A percentile compares a stretch with the other conserved stretches of the same genome.
Evolutionary conservation across 1,284 basidiomycete genomes (phyloP).

Genomic region (Trichosporon ovoides): DNA sequence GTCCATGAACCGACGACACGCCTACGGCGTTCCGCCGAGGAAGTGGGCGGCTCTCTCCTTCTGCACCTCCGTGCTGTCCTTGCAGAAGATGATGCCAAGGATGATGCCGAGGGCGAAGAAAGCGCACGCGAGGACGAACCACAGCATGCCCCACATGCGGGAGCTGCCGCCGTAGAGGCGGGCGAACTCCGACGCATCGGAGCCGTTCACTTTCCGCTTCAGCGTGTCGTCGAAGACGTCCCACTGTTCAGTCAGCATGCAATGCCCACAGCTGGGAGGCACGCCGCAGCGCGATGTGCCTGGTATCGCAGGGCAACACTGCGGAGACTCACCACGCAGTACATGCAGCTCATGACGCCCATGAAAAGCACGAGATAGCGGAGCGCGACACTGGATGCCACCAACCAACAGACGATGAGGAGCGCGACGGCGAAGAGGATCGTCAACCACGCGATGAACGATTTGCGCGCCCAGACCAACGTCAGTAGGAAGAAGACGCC

Average conservation of each 20-base stretch:
- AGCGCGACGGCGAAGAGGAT: constrained; percentile 43
- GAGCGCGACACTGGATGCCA: constrained; percentile 58
- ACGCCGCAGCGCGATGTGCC: constrained; percentile 27
- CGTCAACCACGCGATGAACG: constrained; percentile 57
- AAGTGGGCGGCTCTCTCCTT: constrained; percentile 34
- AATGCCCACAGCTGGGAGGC: too few relatives aligned
- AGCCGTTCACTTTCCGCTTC: constrained; percentile 80
- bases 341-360: constrained; percentile 88
- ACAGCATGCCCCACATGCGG: constrained; percentile 62
- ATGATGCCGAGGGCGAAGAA: constrained; percentile 80
- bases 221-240: constrained; percentile 89
- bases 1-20: too few relatives aligned
- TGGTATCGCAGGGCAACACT: not conserved
- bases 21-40: constrained; percentile 31
- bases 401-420: constrained; percentile 70
- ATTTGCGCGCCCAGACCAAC: constrained; percentile 75
- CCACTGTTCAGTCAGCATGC: too few relatives aligned
- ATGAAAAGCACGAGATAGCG: constrained; percentile 75
- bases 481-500: constrained; percentile 86
- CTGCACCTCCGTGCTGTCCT: constrained; percentile 52
- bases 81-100: constrained; percentile 79
- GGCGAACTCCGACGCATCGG: constrained; percentile 86
- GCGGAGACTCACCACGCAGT: constrained; percentile 49
- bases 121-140: constrained; percentile 72
- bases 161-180: constrained; percentile 65